Conservation (phyloP, 2,329 filamentous ascomycete species). For the Xylariomycetidae sp. region DNA sequence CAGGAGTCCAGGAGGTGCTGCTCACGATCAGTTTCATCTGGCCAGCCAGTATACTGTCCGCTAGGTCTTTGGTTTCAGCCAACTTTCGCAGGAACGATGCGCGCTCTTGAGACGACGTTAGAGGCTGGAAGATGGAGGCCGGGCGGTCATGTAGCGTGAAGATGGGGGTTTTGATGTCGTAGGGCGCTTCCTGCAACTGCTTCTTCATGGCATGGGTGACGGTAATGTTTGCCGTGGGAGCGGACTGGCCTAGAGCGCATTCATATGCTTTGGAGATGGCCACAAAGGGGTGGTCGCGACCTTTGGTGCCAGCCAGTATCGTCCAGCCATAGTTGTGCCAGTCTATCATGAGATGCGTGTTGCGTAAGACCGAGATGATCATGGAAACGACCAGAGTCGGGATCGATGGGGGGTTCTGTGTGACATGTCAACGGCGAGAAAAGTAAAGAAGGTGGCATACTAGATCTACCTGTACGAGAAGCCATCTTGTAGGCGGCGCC, state of each 20-base stretch:
- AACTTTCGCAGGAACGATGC: conserved; percentile 58
- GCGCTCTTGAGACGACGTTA: conserved; percentile 41
- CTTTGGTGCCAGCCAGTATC: conserved; percentile 64
- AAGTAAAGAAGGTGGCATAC: conserved; percentile 5
- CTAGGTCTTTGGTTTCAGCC: conserved; percentile 56
- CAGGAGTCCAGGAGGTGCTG: conserved; percentile 94
- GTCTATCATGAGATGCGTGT: conserved; percentile 81
- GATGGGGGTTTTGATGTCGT: conserved; percentile 58
- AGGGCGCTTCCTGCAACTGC: conserved; percentile 59
- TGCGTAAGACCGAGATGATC: conserved; percentile 66
- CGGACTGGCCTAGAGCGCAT: conserved; percentile 58
- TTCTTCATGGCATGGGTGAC: conserved; percentile 86
- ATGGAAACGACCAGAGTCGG: conserved; percentile 77
- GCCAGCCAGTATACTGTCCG: conserved; percentile 51
- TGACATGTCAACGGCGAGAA: conserved; percentile 10
- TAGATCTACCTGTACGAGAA: conserved; percentile 65
- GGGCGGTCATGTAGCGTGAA: conserved; percentile 82
- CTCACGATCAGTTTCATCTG: conserved; percentile 71
- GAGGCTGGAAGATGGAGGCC: conserved; percentile 72
- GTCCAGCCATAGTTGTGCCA: conserved; percentile 99
- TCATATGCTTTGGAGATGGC: conserved; percentile 74
- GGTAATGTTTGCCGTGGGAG: conserved; percentile 68
- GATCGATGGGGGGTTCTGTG: conserved; percentile 87
- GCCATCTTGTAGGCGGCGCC: conserved; percentile 71
- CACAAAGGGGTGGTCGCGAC: conserved; percentile 66